Base-by-base conservation (phyloP, 192 early-diverging fungal species). In the Thamnidium elegans region DNA sequence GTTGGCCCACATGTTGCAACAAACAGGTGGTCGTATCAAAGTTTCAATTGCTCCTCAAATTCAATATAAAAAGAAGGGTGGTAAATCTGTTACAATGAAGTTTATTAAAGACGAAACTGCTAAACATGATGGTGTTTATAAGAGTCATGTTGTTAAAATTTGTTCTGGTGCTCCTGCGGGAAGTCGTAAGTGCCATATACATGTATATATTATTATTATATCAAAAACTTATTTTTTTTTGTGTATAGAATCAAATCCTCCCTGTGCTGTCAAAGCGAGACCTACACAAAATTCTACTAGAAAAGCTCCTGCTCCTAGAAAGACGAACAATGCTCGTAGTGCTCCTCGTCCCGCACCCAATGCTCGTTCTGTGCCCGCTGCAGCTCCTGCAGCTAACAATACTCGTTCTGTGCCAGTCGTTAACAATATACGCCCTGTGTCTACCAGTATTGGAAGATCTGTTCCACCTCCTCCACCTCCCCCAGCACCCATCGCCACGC, bases 61-160 rank as follows among this genome's bases (percentile, higher is more conserved):
- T 55, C 77, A 83, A 32, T 92, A 87, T 72, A 66, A 71, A 51
- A 92, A 89, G 71, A 92, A 92, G 78, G 81, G 84, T 65, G 79
- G 75, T 64, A 92, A 92, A 71, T 70, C 73, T 10, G 88, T 80
- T 31, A 80, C 74, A 42, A 77, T 92, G 78, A 92, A 92, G 78
- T 88, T 90, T 74, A 77, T 82, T 46, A 89, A 89, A 75, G 87
- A 89, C 65, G 88, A 89, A 44, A 71, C 53, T 20, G 68, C 73
- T 45, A 78, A 72, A 48, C 67, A 68, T 10, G 68, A 80, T 13
- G 81, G 77, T 52, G 69, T 84, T 17, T 88, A 89, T 63, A 92
- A 92, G 72, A 85, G 84, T 55, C 88, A 90, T 58, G 82, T 82
- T 17, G 87, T 90, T 14, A 77, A 74, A 45, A 76, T 88, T 14